Evolutionary conservation across 2,329 filamentous ascomycete species (phyloP).

Genomic region (Penicillium paneum): DNA sequence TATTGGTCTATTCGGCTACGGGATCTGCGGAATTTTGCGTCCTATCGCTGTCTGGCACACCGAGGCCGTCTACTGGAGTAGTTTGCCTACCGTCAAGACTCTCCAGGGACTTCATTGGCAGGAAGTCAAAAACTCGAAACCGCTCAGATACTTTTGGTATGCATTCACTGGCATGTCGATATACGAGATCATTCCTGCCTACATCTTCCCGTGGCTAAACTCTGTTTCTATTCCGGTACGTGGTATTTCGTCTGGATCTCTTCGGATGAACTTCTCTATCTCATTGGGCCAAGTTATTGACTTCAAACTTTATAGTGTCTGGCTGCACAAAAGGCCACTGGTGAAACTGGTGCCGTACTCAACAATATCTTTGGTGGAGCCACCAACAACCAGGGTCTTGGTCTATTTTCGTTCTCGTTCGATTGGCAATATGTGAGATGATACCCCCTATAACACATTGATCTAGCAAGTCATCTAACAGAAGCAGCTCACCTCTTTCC

Average conservation of each 20-base stretch:
- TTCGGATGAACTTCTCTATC: not conserved
- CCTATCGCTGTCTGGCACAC: constrained; percentile 56
- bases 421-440: constrained; percentile 50
- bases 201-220: constrained; percentile 56
- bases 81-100: constrained; percentile 52
- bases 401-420: constrained; percentile 50
- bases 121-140: constrained; percentile 50
- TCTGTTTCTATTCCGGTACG: constrained; percentile 50
- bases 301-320: constrained; percentile 38
- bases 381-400: constrained; percentile 53
- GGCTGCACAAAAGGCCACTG: constrained; percentile 52
- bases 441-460: constrained; percentile 12
- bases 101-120: constrained; percentile 57
- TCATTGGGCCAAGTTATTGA: not conserved
- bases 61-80: constrained; percentile 57
- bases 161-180: constrained; percentile 48
- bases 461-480: not conserved
- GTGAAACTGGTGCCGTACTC: constrained; percentile 44
- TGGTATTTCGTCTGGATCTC: not conserved
- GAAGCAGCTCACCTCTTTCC: constrained; percentile 52
- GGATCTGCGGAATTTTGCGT: constrained; percentile 52
- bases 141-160: constrained; percentile 54
- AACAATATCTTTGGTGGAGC: constrained; percentile 54
- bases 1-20: constrained; percentile 56
- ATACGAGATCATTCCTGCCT: constrained; percentile 55